A percentile compares a stretch with the other conserved stretches of the same genome.
These are phyloP conservation scores for Trametes maxima DNA, from an alignment of 768 basidiomycete genomes.

Conservation along the genomic window DNA sequence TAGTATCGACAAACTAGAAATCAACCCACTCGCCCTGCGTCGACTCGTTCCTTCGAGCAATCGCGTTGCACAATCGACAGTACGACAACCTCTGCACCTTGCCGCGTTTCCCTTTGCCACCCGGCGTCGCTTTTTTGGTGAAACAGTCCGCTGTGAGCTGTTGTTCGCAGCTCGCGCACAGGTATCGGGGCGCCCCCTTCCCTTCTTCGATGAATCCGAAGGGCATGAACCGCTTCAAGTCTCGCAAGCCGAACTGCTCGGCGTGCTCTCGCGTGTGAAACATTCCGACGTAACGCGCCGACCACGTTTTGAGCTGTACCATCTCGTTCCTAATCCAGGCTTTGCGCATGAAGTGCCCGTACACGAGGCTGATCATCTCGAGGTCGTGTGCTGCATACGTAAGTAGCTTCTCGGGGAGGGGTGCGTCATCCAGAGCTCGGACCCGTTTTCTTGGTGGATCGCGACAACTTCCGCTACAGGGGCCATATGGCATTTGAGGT, in stretches of 20 bases:
- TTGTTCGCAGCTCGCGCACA: slow-evolving; percentile 20
- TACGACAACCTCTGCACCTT: slow-evolving; percentile 8
- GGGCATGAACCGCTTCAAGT: slow-evolving; percentile 23
- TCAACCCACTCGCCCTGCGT: slow-evolving; percentile 17
- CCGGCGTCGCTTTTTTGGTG: background rate
- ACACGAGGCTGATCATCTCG: slow-evolving; percentile 40
- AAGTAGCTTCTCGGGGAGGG: slow-evolving; percentile 39
- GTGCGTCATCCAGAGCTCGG: slow-evolving; percentile 38
- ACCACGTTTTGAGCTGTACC: slow-evolving; percentile 15
- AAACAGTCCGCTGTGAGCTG: slow-evolving; percentile 14
- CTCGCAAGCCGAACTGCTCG: slow-evolving; percentile 9
- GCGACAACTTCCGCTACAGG: slow-evolving; percentile 37
- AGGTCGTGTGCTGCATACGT: slow-evolving; percentile 48
- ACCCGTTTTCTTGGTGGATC: slow-evolving; percentile 38
- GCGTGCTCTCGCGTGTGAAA: slow-evolving; percentile 17
- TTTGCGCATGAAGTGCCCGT: slow-evolving; percentile 34
- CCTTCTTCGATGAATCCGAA: slow-evolving; percentile 21
- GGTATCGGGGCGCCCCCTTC: background rate
- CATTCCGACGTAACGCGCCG: slow-evolving; percentile 26
- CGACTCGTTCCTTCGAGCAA: slow-evolving; percentile 19
- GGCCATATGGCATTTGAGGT: background rate
- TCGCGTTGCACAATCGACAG: slow-evolving; percentile 24
- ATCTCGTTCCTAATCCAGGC: slow-evolving; percentile 20
- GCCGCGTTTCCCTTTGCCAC: background rate
- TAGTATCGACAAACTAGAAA: background rate